These are phyloP conservation scores for Marasmius fiardii DNA, from an alignment of 1,284 basidiomycete genomes.

Conservation along the genomic window DNA sequence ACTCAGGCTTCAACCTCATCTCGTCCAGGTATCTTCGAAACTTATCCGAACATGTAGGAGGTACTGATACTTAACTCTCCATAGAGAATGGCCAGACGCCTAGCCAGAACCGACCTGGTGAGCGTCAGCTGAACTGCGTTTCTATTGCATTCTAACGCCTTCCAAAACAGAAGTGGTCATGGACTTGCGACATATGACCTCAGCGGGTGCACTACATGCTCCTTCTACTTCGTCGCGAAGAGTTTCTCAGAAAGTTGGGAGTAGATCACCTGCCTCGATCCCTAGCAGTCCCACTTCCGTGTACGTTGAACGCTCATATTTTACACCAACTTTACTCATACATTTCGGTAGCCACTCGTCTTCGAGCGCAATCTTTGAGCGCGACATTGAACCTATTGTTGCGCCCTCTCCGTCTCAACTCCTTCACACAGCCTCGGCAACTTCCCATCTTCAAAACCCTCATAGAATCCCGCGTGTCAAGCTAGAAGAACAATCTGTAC, in stretches of 20 bases:
- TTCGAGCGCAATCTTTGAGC: slow-evolving; percentile 78
- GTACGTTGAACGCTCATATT: slow-evolving; percentile 37
- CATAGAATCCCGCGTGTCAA: slow-evolving; percentile 71
- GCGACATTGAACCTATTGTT: slow-evolving; percentile 71
- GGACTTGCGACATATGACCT: slow-evolving; percentile 12
- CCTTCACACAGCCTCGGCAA: background rate
- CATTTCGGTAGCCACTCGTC: slow-evolving; percentile 57
- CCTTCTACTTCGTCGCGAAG: background rate
- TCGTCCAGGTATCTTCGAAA: background rate
- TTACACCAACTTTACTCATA: slow-evolving; percentile 1
- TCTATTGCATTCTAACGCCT: background rate
- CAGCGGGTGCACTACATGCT: slow-evolving; percentile 1
- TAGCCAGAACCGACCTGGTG: background rate
- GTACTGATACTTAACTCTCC: background rate
- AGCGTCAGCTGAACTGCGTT: background rate
- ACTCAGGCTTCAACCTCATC: background rate
- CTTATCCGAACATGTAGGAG: background rate
- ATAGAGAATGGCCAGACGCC: background rate
- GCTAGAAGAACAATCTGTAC: slow-evolving; percentile 66
- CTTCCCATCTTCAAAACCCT: slow-evolving; percentile 48
- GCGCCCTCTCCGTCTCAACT: slow-evolving; percentile 43
- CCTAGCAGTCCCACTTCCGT: slow-evolving; percentile 76
- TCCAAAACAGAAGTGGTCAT: background rate
- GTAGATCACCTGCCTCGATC: slow-evolving; percentile 63
- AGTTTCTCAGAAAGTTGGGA: slow-evolving; percentile 36